Evolutionary conservation across 1,284 basidiomycete genomes (phyloP).

Genomic region (Austroboletus rostrupii): DNA sequence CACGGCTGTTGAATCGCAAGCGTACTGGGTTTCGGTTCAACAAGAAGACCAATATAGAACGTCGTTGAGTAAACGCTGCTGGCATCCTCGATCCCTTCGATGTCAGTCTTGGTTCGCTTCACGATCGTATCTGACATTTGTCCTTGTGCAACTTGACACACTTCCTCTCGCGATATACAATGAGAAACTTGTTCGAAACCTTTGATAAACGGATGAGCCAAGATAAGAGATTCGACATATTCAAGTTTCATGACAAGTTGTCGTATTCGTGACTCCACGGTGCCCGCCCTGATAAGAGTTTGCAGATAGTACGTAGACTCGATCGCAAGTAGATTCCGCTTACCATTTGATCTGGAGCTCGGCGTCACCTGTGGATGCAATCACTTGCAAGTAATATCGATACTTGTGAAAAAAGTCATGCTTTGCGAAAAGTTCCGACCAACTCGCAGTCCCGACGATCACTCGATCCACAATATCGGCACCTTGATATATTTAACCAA

Average conservation of each 20-base stretch:
- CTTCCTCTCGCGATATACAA: constrained; percentile 84
- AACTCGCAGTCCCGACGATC: constrained; percentile 78
- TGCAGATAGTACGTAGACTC: constrained; percentile 11
- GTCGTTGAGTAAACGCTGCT: constrained; percentile 87
- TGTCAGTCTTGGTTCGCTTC: constrained; percentile 77
- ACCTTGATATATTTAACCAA: constrained; percentile 42
- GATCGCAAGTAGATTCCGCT: constrained; percentile 17
- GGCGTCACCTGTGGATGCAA: constrained; percentile 80
- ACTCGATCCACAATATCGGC: constrained; percentile 93
- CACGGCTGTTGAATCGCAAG: constrained; percentile 18
- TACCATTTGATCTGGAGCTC: constrained; percentile 96
- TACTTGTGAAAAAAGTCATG: constrained; percentile 98
- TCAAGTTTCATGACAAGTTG: constrained; percentile 98
- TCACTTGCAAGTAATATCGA: constrained; percentile 97
- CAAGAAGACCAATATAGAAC: constrained; percentile 94
- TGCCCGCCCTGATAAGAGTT: constrained; percentile 67
- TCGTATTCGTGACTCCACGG: constrained; percentile 95
- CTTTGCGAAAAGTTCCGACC: constrained; percentile 90
- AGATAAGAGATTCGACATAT: constrained; percentile 84
- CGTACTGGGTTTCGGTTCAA: constrained; percentile 89
- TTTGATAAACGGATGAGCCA: constrained; percentile 95
- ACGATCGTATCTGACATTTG: constrained; percentile 72
- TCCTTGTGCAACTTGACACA: constrained; percentile 85
- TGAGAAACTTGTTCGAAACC: constrained; percentile 87
- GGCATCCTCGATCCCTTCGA: constrained; percentile 72